A percentile compares a stretch with the other conserved stretches of the same genome.
Conservation (phyloP, 257 asterid species). For the Anisodus tanguticus region DNA sequence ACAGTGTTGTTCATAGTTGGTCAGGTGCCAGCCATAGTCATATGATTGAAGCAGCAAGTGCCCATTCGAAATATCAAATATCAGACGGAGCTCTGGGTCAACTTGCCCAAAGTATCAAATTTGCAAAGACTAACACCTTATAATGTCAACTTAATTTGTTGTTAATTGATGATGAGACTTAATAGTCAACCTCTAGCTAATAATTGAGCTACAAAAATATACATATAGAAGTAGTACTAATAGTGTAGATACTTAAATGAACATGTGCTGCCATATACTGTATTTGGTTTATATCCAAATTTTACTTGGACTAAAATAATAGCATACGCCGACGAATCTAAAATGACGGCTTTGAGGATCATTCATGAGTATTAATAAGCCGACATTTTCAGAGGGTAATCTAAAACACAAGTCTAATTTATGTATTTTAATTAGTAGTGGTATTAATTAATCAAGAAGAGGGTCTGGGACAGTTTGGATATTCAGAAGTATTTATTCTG, state of each 20-base stretch:
- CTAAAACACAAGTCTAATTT: slow-evolving; percentile 42
- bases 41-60: too few relatives aligned
- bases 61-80: too few relatives aligned
- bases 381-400: slow-evolving; percentile 50
- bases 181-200: neutral
- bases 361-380: slow-evolving; percentile 28
- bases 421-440: slow-evolving; percentile 32
- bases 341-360: slow-evolving; percentile 43
- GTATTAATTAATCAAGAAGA: neutral
- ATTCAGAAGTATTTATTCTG: too few relatives aligned
- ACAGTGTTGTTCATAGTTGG: too few relatives aligned
- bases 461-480: too few relatives aligned
- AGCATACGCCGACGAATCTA: slow-evolving; percentile 55
- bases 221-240: too few relatives aligned
- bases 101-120: too few relatives aligned
- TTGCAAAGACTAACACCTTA: too few relatives aligned
- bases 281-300: neutral
- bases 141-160: too few relatives aligned
- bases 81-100: too few relatives aligned
- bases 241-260: neutral
- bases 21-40: too few relatives aligned
- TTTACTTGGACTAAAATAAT: slow-evolving; percentile 11
- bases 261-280: neutral
- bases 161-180: too few relatives aligned
- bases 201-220: neutral